These are phyloP conservation scores for Allium fistulosum DNA, from an alignment of 106 monocot genomes.

Conservation along the genomic window DNA sequence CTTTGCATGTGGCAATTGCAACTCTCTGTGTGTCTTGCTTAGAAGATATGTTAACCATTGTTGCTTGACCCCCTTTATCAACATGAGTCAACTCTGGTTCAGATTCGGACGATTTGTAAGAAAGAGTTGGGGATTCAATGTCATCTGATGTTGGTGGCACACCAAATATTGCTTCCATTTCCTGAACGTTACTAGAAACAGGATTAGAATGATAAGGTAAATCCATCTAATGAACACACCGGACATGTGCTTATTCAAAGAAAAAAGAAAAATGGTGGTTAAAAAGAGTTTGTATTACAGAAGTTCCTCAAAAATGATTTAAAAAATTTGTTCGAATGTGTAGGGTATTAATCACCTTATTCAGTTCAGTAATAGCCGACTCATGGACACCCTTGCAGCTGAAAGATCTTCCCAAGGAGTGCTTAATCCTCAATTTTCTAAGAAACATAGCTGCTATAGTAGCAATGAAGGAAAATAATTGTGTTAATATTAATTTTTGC, in stretches of 20 bases:
- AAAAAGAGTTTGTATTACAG: not conserved
- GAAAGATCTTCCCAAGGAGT: constrained; percentile 7
- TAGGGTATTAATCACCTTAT: constrained; percentile 17
- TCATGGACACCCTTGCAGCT: constrained; percentile 11
- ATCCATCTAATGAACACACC: not conserved
- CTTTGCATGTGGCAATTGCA: constrained; percentile 71
- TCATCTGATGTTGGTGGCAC: constrained; percentile 30
- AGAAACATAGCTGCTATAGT: constrained; percentile 9
- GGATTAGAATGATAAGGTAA: not conserved
- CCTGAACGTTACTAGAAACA: constrained; percentile 25
- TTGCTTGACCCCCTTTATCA: constrained; percentile 43
- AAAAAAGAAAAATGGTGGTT: not conserved
- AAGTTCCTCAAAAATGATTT: not conserved
- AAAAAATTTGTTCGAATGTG: not conserved
- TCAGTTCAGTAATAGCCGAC: constrained; percentile 22
- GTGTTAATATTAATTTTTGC: not conserved
- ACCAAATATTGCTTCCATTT: constrained; percentile 81
- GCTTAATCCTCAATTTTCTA: not conserved
- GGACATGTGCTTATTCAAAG: not conserved
- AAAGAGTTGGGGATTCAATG: constrained; percentile 16
- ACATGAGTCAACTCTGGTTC: constrained; percentile 47
- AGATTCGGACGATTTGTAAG: constrained; percentile 5
- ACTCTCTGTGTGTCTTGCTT: constrained; percentile 67
- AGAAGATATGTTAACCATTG: constrained; percentile 80
- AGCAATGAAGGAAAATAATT: not conserved